phyloP scores from a whole-genome alignment of 257 asterid species.

The Solanum piurae region DNA sequence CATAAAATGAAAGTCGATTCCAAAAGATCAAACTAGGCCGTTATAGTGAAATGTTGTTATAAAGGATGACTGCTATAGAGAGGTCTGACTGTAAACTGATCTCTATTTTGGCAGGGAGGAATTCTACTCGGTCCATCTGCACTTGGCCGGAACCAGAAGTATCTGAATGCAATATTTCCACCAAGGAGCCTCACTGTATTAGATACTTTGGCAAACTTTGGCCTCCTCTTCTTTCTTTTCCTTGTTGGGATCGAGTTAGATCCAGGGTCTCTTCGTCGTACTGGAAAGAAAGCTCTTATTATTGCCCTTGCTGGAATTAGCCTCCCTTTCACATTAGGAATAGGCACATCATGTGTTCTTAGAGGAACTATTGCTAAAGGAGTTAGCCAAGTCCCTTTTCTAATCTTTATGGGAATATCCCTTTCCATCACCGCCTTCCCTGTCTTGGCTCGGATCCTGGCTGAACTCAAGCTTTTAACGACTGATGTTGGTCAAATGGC shows the following conservation, averaged over 20 bases:
- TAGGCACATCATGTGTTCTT: conserved; percentile 19
- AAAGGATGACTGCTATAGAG: background rate
- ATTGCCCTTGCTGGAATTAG: conserved; percentile 22
- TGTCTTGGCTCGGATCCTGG: conserved; percentile 26
- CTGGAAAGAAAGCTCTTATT: conserved; percentile 19
- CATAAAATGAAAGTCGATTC: background rate
- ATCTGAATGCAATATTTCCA: conserved; percentile 14
- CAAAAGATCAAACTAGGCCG: background rate
- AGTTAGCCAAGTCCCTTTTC: conserved; percentile 9
- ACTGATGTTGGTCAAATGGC: conserved; percentile 26
- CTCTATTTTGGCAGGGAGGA: conserved; percentile 18
- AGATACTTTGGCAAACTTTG: conserved; percentile 23
- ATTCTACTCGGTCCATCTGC: conserved; percentile 26
- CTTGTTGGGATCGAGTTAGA: conserved; percentile 27
- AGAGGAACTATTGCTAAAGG: conserved; percentile 10
- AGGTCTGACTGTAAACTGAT: background rate
- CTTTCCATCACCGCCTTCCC: conserved; percentile 34
- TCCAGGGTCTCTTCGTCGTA: conserved; percentile 10
- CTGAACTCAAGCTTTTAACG: conserved; percentile 24
- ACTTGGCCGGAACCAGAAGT: conserved; percentile 15
- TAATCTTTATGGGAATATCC: conserved; percentile 24
- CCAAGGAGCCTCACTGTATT: conserved; percentile 19
- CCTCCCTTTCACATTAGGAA: conserved; percentile 16
- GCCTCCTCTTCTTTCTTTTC: conserved; percentile 25
- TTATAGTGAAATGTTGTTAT: background rate